Conservation (phyloP, 768 basidiomycete genomes). For the Scleroderma bovista region DNA sequence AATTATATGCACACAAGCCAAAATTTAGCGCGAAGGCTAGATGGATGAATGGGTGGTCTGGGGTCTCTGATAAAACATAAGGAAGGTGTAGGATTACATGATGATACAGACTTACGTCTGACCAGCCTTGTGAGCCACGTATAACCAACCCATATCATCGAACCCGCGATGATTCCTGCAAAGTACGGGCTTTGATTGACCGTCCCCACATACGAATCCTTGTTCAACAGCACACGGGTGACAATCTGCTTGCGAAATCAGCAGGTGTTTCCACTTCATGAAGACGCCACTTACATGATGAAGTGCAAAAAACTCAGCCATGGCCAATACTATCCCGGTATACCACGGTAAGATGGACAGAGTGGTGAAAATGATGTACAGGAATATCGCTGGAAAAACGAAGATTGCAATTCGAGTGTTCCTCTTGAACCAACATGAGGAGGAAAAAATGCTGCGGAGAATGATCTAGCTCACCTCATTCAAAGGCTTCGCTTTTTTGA, state of each 20-base stretch:
- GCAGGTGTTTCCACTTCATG: background rate
- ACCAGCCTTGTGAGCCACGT: slow-evolving; percentile 79
- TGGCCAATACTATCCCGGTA: slow-evolving; percentile 74
- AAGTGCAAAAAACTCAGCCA: slow-evolving; percentile 88
- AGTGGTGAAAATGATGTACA: slow-evolving; percentile 82
- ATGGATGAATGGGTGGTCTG: slow-evolving; percentile 70
- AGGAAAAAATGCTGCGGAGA: background rate
- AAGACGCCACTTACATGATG: slow-evolving; percentile 69
- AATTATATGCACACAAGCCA: slow-evolving; percentile 78
- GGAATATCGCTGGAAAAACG: slow-evolving; percentile 66
- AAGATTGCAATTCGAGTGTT: slow-evolving; percentile 83
- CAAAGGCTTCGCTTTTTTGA: slow-evolving; percentile 58
- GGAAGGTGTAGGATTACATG: background rate
- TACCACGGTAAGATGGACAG: slow-evolving; percentile 86
- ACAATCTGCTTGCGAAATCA: slow-evolving; percentile 51
- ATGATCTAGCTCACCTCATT: slow-evolving; percentile 52
- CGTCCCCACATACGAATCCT: slow-evolving; percentile 73
- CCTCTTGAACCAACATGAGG: slow-evolving; percentile 38
- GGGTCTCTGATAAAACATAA: slow-evolving; percentile 48
- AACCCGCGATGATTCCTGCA: slow-evolving; percentile 81
- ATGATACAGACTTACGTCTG: slow-evolving; percentile 41
- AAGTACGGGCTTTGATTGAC: slow-evolving; percentile 90
- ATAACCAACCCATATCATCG: slow-evolving; percentile 82
- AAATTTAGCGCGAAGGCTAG: slow-evolving; percentile 68
- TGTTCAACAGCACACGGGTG: slow-evolving; percentile 80